Percentiles rank a stretch among this genome's conserved stretches.
Evolutionary conservation across 345 rosid genomes (phyloP).

Genomic region (Hypericum perforatum): DNA sequence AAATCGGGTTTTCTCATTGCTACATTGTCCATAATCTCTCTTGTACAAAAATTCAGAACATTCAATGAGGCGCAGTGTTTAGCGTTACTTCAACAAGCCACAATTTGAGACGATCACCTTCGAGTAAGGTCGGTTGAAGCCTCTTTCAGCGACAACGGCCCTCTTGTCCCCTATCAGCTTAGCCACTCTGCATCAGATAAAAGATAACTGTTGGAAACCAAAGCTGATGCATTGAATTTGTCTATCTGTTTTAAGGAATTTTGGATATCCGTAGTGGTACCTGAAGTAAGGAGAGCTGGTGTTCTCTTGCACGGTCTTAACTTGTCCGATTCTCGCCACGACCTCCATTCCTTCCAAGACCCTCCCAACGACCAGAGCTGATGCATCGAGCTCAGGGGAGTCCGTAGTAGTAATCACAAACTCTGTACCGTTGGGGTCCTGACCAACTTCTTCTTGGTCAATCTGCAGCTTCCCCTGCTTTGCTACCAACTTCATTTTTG

Average conservation of each 20-base stretch:
- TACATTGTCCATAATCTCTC: not conserved
- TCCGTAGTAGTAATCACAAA: constrained; percentile 59
- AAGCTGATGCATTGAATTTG: not conserved
- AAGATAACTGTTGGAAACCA: not conserved
- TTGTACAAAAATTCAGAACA: constrained; percentile 5
- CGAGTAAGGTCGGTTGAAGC: constrained; percentile 81
- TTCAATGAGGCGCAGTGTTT: not conserved
- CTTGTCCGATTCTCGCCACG: constrained; percentile 50
- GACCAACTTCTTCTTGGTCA: constrained; percentile 51
- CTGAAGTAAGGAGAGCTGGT: constrained; percentile 81
- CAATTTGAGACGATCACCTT: constrained; percentile 66
- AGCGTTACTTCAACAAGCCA: constrained; percentile 42
- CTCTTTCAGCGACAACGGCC: constrained; percentile 85
- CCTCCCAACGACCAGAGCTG: constrained; percentile 62
- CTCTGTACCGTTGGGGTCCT: constrained; percentile 71
- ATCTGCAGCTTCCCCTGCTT: constrained; percentile 60
- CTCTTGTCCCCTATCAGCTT: constrained; percentile 81
- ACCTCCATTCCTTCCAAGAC: constrained; percentile 74
- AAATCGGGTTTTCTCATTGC: no score
- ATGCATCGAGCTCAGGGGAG: constrained; percentile 70
- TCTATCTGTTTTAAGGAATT: not conserved
- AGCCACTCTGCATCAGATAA: constrained; percentile 51
- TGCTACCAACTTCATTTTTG: constrained; percentile 73
- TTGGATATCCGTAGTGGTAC: constrained; percentile 22
- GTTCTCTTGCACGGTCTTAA: constrained; percentile 74